Evolutionary conservation across 257 asterid genomes (phyloP).

Genomic region (Asclepias syriaca): DNA sequence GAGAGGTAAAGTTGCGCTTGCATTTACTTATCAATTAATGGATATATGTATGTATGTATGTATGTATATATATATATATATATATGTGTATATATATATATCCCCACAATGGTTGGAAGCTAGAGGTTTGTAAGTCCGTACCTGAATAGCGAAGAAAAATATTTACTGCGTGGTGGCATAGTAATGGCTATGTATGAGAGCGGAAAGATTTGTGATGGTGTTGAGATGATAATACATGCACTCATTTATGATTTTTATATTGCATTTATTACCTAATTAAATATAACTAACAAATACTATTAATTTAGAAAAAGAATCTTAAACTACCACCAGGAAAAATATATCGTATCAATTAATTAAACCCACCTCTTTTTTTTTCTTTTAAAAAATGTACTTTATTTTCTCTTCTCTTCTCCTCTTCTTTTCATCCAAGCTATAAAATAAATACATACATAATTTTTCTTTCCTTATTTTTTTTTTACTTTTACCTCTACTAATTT

Average conservation of each 20-base stretch:
- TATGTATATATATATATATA: too few species aligned
- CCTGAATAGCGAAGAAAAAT: background rate
- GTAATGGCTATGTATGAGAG: background rate
- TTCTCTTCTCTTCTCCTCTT: too few species aligned
- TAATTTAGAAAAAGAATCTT: background rate
- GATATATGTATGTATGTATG: too few species aligned
- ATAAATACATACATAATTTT: too few species aligned
- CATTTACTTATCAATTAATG: too few species aligned
- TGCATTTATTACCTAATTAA: constrained; percentile 2
- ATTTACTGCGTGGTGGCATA: background rate
- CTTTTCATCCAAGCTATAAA: too few species aligned
- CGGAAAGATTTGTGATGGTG: constrained; percentile 1
- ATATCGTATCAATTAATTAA: too few species aligned
- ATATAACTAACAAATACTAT: background rate
- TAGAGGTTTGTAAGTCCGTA: background rate
- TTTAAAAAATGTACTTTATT: background rate
- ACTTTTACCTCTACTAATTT: too few species aligned
- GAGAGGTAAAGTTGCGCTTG: too few species aligned
- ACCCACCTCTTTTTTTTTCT: background rate
- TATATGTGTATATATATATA: too few species aligned
- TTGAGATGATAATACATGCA: background rate
- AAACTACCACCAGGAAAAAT: background rate
- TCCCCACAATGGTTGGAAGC: too few species aligned
- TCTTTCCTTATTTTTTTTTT: too few species aligned
- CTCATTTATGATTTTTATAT: background rate